Evolutionary conservation across 2,329 filamentous ascomycete species (phyloP).

Genomic region (Sclerotinia spermophila): DNA sequence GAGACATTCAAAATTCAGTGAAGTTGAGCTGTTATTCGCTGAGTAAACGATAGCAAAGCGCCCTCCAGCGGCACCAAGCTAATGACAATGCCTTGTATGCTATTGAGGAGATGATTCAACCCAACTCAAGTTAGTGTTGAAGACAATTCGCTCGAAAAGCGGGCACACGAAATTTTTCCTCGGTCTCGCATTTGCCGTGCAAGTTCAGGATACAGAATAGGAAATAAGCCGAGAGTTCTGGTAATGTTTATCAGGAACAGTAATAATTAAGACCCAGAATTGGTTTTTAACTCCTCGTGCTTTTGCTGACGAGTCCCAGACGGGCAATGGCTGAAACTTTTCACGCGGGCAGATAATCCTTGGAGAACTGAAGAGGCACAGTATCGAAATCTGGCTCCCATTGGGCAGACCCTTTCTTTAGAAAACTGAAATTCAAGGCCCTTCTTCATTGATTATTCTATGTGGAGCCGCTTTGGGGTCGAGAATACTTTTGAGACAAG

Average conservation of each 20-base stretch:
- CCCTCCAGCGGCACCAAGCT: not conserved
- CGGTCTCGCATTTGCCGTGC: not conserved
- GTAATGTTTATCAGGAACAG: not conserved
- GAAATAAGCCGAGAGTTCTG: slow-evolving; percentile 7
- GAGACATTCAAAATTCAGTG: not conserved
- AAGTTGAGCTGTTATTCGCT: not conserved
- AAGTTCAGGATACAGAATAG: not conserved
- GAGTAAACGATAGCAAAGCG: too few species aligned
- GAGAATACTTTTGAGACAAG: not conserved
- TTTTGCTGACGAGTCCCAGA: not conserved
- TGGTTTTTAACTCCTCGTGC: not conserved
- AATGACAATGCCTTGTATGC: not conserved
- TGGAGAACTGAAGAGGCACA: slow-evolving; percentile 3
- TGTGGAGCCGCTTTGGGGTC: not conserved
- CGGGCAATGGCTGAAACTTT: slow-evolving; percentile 10
- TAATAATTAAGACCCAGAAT: not conserved
- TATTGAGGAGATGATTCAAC: not conserved
- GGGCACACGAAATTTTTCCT: not conserved
- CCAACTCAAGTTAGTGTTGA: not conserved
- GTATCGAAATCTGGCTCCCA: not conserved
- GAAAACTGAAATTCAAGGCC: not conserved
- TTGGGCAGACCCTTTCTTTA: not conserved
- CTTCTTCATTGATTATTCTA: not conserved
- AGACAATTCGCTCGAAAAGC: not conserved
- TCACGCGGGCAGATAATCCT: slow-evolving; percentile 3